Evolutionary conservation across 1,139 yeast genomes (phyloP).

Genomic region (Eremothecium sinecaudum): DNA sequence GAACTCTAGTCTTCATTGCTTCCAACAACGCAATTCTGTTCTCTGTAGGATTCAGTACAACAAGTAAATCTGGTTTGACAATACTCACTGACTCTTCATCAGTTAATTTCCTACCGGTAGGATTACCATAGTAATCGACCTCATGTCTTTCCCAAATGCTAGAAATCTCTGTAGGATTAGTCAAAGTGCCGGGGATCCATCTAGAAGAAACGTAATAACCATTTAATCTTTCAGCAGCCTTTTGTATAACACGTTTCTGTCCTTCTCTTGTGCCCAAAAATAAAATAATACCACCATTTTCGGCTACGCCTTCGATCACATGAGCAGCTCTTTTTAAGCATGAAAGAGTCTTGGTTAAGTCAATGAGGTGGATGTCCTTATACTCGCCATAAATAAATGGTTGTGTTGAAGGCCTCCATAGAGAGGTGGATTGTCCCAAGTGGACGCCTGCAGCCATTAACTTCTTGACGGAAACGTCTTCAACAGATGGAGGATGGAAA

Average conservation of each 20-base stretch:
- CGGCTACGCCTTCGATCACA: conserved; percentile 71
- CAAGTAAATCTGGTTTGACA: conserved; percentile 81
- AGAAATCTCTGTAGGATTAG: conserved; percentile 73
- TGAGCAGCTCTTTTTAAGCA: conserved; percentile 70
- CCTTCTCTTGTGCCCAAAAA: conserved; percentile 81
- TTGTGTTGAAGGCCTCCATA: conserved; percentile 79
- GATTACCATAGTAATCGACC: conserved; percentile 54
- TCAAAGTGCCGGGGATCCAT: conserved; percentile 94
- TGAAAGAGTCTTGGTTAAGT: conserved; percentile 70
- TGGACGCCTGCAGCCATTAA: conserved; percentile 91
- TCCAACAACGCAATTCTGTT: conserved; percentile 74
- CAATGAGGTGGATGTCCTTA: conserved; percentile 81
- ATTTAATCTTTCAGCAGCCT: conserved; percentile 66
- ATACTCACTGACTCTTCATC: conserved; percentile 38
- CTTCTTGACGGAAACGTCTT: conserved; percentile 54
- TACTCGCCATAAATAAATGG: conserved; percentile 83
- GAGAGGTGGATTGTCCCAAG: conserved; percentile 75
- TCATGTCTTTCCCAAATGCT: conserved; percentile 50
- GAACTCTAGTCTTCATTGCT: conserved; percentile 73
- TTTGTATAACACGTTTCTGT: conserved; percentile 63
- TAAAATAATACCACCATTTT: conserved; percentile 74
- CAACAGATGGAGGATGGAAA: conserved; percentile 43
- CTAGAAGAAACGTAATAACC: conserved; percentile 77
- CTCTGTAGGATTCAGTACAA: conserved; percentile 80
- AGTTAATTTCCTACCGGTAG: conserved; percentile 49